phyloP scores from a whole-genome alignment of 1,284 basidiomycete genomes.

The Omphalotus olearius region DNA sequence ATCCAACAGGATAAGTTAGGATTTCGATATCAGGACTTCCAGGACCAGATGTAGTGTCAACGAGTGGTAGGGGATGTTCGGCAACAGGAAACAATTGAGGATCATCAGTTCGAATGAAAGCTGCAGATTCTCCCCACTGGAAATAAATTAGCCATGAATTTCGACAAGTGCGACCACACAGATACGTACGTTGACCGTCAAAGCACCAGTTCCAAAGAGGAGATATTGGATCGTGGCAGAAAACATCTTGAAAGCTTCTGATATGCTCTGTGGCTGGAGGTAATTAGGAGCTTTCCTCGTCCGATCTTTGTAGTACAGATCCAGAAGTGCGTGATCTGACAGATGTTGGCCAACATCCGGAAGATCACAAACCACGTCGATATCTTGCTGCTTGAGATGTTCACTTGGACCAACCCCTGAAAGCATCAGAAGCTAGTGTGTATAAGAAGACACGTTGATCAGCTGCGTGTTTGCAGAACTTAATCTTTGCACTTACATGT shows the following conservation, averaged over 20 bases:
- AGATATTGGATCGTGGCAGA: conserved; percentile 38
- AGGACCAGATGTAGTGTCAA: conserved; percentile 52
- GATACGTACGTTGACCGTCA: conserved; percentile 49
- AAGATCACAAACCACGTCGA: conserved; percentile 49
- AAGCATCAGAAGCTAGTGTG: conserved; percentile 58
- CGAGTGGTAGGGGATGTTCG: conserved; percentile 28
- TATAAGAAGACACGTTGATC: no score
- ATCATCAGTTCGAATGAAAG: conserved; percentile 56
- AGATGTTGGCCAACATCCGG: conserved; percentile 59
- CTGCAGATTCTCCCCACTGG: conserved; percentile 54
- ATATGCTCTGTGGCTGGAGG: conserved; percentile 31
- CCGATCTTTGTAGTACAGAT: conserved; percentile 48
- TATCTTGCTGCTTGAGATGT: conserved; percentile 44
- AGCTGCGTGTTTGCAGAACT: no score
- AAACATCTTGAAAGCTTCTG: conserved; percentile 30
- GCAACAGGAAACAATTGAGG: conserved; percentile 40
- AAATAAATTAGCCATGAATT: no score
- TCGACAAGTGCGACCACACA: background rate
- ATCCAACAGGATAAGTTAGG: conserved; percentile 43
- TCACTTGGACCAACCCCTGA: conserved; percentile 62
- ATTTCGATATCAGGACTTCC: conserved; percentile 61
- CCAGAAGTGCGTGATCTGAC: conserved; percentile 51
- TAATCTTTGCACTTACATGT: no score
- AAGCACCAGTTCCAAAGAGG: conserved; percentile 38
- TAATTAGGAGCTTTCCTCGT: conserved; percentile 36